Base-by-base conservation (phyloP, 495 filamentous ascomycete species). In the Aspergillus campestris region DNA sequence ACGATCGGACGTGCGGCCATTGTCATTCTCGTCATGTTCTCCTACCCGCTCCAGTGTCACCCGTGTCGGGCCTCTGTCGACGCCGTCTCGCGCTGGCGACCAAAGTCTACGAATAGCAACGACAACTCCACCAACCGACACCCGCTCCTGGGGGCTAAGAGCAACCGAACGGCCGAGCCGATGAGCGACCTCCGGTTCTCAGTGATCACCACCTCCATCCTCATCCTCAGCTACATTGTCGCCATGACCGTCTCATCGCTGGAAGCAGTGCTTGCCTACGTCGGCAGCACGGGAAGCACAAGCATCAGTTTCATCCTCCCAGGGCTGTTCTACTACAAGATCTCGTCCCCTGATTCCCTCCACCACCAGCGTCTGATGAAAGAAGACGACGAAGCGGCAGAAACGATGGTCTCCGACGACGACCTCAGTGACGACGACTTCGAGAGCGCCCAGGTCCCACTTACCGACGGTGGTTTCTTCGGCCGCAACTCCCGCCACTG, bases 291-390 rank as follows among this genome's bases (percentile, higher is more conserved):
- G 0, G 92, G 92, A 18, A 89, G 83, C 45, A 98, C 92, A 0
- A 83, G 83, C 52, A 97, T 98, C 53, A 92, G 86, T 50, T 98
- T 98, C 62, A 97, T 98, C 51, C 73, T 98, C 0, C 94, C 92
- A 0, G 92, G 92, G 0, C 60, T 97, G 10, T 97, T 98, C 64
- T 98, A 96, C 70, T 97, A 96, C 73, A 96, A 96, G 67, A 96
- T 98, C 44, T 88, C 84, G 0, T 78, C 82, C 9, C 94, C 94
- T 0, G 82, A 94, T 34, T 87, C 86, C 7, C 75, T 83, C 44
- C 72, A 88, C 38, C 89, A 95, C 53, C 87, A 89, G 53, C 81
- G 84, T 8, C 66, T 95, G 12, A 72, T 87, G 53, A 94, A 95
- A 61, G 89, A 92, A 55, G 89, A 96, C 55, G 90, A 96, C 48